Evolutionary conservation across 306 rosid species (phyloP), one percentile per base, ranked within the genome.

Genomic region (Ammopiptanthus mongolicus): DNA sequence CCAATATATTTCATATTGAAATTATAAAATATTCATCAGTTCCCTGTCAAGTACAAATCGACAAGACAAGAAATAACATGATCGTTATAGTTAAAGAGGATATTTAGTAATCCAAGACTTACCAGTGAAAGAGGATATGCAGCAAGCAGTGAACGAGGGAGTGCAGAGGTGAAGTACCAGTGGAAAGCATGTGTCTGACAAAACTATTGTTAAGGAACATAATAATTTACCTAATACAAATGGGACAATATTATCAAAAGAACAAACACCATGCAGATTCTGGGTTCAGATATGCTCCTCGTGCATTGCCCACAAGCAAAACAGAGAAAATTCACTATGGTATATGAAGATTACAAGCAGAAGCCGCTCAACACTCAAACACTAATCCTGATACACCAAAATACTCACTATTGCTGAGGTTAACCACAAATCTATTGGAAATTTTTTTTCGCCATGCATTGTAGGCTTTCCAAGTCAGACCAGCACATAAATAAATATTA

Each of bases 91-190:
- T 47, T 47, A 71, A 46, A 42, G 57, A 65, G 55, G 33, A 75
- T 69, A 72, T 76, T 65, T 55, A 15, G 47, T 5, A 44, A 58
- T 18, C 19, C 55, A 56, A 39, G 62, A 79, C 96, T 78, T 62
- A 91, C 98, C 88, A 91, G 63, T 63, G 88, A 94, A 76, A 94
- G 98, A 76, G 98, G 98, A 84, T 88, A 94, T 71, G 92, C 94
- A 80, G 83, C 97, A 87, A 94, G 95, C 84, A 94, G 80, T 47
- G 87, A 86, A 51, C 96, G 96, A 50, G 98, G 98, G 33, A 94
- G 96, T 5, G 96, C 97, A 51, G 97, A 94, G 52, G 97, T 86
- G 86, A 94, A 94, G 77, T 94, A 94, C 98, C 98, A 94, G 78
- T 94, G 90, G 72, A 84, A 81, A 58, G 96, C 74, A 70, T 94